Conservation (phyloP, 1,284 basidiomycete genomes). For the Austropuccinia psidii region DNA sequence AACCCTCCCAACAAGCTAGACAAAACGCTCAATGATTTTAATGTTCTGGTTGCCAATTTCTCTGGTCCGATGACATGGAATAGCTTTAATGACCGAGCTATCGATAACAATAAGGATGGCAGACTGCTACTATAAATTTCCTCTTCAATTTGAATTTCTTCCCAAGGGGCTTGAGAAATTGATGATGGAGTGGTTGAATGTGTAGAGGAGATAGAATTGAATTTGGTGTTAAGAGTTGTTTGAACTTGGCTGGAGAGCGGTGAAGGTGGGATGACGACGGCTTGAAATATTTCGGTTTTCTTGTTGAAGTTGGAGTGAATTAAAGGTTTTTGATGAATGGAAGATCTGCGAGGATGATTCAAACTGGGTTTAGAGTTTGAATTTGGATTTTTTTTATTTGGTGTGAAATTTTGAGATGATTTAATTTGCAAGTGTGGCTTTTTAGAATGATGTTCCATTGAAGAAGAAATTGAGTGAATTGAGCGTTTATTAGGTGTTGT, state of each 20-base stretch:
- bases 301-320: too few species aligned
- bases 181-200: background rate
- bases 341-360: too few species aligned
- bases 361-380: too few species aligned
- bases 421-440: too few species aligned
- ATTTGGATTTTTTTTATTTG: too few species aligned
- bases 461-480: too few species aligned
- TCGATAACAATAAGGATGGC: conserved; percentile 4
- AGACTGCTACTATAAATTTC: conserved; percentile 1
- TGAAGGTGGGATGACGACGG: conserved; percentile 14
- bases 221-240: conserved; percentile 20
- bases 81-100: conserved; percentile 1
- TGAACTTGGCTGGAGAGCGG: background rate
- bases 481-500: too few species aligned
- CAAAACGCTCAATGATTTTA: conserved; percentile 20
- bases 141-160: background rate
- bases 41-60: background rate
- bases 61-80: conserved; percentile 10
- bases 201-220: conserved; percentile 14
- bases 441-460: too few species aligned
- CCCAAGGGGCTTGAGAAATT: background rate
- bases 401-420: too few species aligned
- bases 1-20: conserved; percentile 1
- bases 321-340: too few species aligned
- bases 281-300: conserved; percentile 20